phyloP scores from a whole-genome alignment of 371 early-diverging fungal species.

The Zychaea mexicana region DNA sequence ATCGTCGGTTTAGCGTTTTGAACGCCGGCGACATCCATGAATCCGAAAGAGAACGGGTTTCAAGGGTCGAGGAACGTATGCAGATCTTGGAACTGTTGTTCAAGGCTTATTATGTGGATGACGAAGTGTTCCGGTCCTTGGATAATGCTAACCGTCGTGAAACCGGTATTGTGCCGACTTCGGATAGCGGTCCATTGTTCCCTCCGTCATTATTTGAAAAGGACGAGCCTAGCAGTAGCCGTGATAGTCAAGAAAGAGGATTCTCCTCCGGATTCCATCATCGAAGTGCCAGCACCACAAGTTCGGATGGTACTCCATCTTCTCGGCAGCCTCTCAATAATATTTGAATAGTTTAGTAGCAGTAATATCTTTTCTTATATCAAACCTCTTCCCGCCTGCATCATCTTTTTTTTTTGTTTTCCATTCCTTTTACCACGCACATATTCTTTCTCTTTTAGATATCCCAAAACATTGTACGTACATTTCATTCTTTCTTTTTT shows the following conservation, averaged over 20 bases:
- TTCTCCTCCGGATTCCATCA: no score
- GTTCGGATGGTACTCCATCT: no score
- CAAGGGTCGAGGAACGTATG: constrained; percentile 31
- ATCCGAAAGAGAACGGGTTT: constrained; percentile 20
- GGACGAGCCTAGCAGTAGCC: neutral
- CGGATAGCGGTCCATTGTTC: neutral
- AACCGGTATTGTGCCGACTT: neutral
- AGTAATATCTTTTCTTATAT: no score
- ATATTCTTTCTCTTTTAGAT: no score
- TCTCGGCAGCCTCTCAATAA: no score
- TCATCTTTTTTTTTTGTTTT: no score
- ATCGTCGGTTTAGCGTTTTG: constrained; percentile 39
- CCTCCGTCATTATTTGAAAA: neutral
- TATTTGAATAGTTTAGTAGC: no score
- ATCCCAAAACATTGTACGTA: no score
- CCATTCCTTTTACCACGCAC: no score
- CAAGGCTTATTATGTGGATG: constrained; percentile 44
- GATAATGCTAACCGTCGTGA: constrained; percentile 28
- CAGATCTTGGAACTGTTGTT: constrained; percentile 37
- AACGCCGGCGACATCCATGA: constrained; percentile 21
- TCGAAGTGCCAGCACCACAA: no score
- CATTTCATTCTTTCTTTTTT: no score
- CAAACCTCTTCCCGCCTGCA: no score
- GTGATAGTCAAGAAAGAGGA: neutral
- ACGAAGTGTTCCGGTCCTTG: constrained; percentile 45